Evolutionary conservation across 768 basidiomycete species (phyloP).

Genomic region (Sutorius australiensis): DNA sequence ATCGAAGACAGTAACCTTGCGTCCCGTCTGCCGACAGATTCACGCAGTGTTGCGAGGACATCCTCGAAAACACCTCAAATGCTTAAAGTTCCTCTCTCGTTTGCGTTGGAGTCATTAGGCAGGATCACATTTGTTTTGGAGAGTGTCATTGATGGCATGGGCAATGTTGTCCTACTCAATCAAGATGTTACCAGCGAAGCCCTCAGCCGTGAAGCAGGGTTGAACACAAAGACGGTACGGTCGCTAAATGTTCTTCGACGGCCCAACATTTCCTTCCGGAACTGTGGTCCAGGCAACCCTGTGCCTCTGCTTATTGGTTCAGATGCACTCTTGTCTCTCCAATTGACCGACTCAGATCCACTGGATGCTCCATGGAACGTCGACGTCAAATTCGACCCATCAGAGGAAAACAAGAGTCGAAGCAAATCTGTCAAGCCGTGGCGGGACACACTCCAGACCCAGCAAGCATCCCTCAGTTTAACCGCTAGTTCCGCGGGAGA

Average conservation of each 20-base stretch:
- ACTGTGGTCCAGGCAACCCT: slow-evolving; percentile 69
- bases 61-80: slow-evolving; percentile 44
- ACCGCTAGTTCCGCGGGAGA: slow-evolving; percentile 65
- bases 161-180: slow-evolving; percentile 61
- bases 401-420: slow-evolving; percentile 34
- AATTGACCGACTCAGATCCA: slow-evolving; percentile 50
- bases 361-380: slow-evolving; percentile 70
- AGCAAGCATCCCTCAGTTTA: slow-evolving; percentile 44
- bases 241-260: slow-evolving; percentile 69
- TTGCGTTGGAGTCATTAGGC: slow-evolving; percentile 61
- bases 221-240: slow-evolving; percentile 48
- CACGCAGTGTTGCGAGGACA: slow-evolving; percentile 20
- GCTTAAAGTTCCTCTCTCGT: slow-evolving; percentile 63
- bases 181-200: slow-evolving; percentile 27
- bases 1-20: slow-evolving; percentile 59
- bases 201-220: slow-evolving; percentile 22
- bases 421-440: slow-evolving; percentile 52
- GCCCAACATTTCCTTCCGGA: slow-evolving; percentile 67
- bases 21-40: slow-evolving; percentile 25
- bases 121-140: slow-evolving; percentile 73
- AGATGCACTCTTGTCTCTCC: slow-evolving; percentile 54
- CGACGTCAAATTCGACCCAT: slow-evolving; percentile 58
- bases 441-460: slow-evolving; percentile 58
- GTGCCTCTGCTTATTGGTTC: slow-evolving; percentile 69
- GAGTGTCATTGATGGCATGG: slow-evolving; percentile 77